phyloP scores from a whole-genome alignment of 2,329 filamentous ascomycete species.

The Nakataea oryzae region DNA sequence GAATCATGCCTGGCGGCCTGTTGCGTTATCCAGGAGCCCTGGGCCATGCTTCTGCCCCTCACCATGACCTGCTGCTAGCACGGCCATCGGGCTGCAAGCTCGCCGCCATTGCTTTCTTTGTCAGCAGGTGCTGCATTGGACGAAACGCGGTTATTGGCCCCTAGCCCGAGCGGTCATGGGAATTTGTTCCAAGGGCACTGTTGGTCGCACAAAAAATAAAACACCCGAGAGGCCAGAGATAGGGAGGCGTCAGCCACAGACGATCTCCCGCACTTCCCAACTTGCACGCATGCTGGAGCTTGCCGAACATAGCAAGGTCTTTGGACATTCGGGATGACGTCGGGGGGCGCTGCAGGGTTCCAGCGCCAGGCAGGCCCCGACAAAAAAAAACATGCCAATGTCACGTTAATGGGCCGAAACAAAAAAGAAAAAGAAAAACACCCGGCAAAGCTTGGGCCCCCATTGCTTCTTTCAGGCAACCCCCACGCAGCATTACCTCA shows the following conservation, averaged over 20 bases:
- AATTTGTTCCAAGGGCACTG: too few relatives aligned
- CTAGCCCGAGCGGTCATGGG: too few relatives aligned
- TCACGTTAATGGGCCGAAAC: too few relatives aligned
- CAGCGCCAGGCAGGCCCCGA: background rate
- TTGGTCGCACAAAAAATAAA: background rate
- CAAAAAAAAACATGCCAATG: background rate
- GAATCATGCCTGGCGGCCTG: background rate
- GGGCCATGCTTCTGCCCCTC: background rate
- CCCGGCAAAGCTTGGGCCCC: too few relatives aligned
- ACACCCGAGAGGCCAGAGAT: background rate
- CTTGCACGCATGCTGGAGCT: too few relatives aligned
- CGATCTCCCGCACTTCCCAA: background rate
- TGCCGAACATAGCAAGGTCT: too few relatives aligned
- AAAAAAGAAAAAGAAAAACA: background rate
- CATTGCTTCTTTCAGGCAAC: too few relatives aligned
- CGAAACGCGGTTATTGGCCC: too few relatives aligned
- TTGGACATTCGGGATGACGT: background rate
- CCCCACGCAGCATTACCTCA: too few relatives aligned
- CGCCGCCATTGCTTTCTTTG: too few relatives aligned
- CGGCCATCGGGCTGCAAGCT: background rate
- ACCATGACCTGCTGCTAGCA: background rate
- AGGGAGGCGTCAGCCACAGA: too few relatives aligned
- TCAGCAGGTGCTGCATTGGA: background rate
- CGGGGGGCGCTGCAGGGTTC: background rate
- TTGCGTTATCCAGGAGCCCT: background rate